Conservation (phyloP, 106 monocot species). For the Posidonia australis region DNA sequence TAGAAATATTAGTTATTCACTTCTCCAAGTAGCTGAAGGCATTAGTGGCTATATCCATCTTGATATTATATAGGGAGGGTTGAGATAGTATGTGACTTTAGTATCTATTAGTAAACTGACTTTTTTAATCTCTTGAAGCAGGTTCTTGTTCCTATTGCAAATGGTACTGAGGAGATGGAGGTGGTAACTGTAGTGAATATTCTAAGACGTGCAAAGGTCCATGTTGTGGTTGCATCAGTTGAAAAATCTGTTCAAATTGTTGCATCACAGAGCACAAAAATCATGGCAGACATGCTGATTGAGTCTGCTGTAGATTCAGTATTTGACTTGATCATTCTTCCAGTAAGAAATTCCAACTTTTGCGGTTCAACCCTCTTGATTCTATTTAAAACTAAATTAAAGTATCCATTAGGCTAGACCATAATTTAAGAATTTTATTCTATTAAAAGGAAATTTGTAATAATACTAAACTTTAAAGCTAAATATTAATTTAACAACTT, state of each 20-base stretch:
- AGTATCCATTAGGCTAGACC: too few relatives aligned
- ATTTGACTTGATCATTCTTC: conserved; percentile 85
- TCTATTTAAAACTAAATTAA: too few relatives aligned
- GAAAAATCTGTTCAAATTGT: conserved; percentile 62
- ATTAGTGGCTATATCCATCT: too few relatives aligned
- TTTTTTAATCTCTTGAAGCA: conserved; percentile 7
- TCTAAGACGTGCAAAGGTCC: conserved; percentile 68
- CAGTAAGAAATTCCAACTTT: conserved; percentile 33
- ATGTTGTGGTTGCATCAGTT: conserved; percentile 81
- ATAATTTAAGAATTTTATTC: too few relatives aligned
- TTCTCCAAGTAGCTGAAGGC: background rate
- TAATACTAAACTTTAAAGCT: too few relatives aligned
- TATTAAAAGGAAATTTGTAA: too few relatives aligned
- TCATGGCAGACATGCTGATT: conserved; percentile 65
- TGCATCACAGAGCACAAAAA: conserved; percentile 58
- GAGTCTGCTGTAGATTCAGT: conserved; percentile 39
- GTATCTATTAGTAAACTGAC: too few relatives aligned
- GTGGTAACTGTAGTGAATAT: conserved; percentile 64
- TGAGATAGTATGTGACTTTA: too few relatives aligned
- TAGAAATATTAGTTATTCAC: background rate
- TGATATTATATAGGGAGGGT: too few relatives aligned
- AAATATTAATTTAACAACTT: too few relatives aligned
- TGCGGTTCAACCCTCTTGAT: too few relatives aligned
- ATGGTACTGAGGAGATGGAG: conserved; percentile 91
- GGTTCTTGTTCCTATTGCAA: conserved; percentile 87